Percentiles rank a stretch among this genome's conserved stretches.
These are phyloP conservation scores for Ceratocystis eucalypticola DNA, from an alignment of 2,329 filamentous ascomycete genomes.

Conservation along the genomic window DNA sequence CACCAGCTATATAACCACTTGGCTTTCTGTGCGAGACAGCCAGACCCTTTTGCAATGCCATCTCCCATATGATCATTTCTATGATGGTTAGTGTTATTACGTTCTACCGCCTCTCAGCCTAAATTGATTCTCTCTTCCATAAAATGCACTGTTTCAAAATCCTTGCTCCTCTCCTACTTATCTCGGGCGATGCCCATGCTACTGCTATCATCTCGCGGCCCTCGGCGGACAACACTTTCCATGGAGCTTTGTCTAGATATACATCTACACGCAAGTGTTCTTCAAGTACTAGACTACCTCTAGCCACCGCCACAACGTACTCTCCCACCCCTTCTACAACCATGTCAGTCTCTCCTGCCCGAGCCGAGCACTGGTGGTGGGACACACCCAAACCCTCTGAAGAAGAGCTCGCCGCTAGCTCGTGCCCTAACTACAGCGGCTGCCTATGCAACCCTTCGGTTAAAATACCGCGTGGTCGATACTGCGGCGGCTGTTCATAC, in stretches of 20 bases:
- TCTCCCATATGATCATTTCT: too few relatives aligned
- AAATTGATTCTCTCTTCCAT: too few relatives aligned
- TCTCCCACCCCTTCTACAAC: background rate
- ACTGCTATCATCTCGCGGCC: background rate
- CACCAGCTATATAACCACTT: too few relatives aligned
- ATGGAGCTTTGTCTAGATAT: background rate
- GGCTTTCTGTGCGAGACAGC: too few relatives aligned
- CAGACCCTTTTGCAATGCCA: too few relatives aligned
- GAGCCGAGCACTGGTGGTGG: background rate
- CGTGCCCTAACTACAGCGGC: conserved; percentile 9
- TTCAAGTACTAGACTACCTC: background rate
- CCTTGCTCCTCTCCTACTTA: background rate
- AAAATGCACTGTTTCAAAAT: background rate
- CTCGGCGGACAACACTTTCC: background rate
- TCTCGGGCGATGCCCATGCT: background rate
- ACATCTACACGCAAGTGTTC: background rate
- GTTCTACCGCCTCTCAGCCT: too few relatives aligned
- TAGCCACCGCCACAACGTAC: background rate
- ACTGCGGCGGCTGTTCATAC: conserved; percentile 3
- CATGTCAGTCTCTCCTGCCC: background rate
- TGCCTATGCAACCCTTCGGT: background rate
- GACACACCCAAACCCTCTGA: background rate
- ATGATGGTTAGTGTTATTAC: too few relatives aligned
- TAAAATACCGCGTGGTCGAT: background rate
- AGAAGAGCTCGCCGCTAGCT: background rate